A percentile compares a stretch with the other conserved stretches of the same genome.
phyloP scores from a whole-genome alignment of 495 filamentous ascomycete genomes.

The Barbatosphaeria neglecta region DNA sequence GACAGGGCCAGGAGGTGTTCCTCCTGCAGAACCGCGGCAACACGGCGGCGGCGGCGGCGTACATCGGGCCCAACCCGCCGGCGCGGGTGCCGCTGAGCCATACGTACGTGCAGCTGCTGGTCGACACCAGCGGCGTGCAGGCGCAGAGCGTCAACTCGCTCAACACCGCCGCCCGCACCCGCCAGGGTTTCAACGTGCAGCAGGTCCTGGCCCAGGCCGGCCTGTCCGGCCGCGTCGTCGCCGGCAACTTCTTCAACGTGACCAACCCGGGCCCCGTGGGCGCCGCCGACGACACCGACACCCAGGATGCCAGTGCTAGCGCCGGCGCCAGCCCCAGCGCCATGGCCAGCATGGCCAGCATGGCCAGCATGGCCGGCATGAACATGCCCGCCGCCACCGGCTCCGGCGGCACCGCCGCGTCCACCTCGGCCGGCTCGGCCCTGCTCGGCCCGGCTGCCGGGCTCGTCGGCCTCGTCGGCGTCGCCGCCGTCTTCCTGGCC shows the following conservation, averaged over 20 bases:
- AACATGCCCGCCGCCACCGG: not conserved
- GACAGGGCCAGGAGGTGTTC: too few species aligned
- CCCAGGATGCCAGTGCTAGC: not conserved
- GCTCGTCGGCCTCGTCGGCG: not conserved
- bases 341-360: not conserved
- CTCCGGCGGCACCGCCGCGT: not conserved
- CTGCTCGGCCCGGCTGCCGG: not conserved
- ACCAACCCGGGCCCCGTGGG: conserved; percentile 27
- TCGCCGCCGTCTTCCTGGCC: not conserved
- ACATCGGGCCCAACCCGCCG: conserved; percentile 27
- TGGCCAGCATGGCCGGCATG: not conserved
- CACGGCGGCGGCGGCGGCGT: conserved; percentile 15
- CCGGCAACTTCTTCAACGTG: conserved; percentile 34
- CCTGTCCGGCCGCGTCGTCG: conserved; percentile 20
- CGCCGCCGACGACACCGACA: conserved; percentile 3
- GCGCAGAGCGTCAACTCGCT: conserved; percentile 12
- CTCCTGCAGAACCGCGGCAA: conserved; percentile 16
- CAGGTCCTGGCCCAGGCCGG: conserved; percentile 17
- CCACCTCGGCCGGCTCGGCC: not conserved
- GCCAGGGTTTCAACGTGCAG: conserved; percentile 17
- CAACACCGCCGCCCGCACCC: conserved; percentile 15
- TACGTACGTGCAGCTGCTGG: conserved; percentile 26
- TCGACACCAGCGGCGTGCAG: conserved; percentile 23
- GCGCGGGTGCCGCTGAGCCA: conserved; percentile 29
- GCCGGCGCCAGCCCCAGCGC: not conserved